Evolutionary conservation across 2,329 filamentous ascomycete genomes (phyloP).

Genomic region (Karstenula rhodostoma): DNA sequence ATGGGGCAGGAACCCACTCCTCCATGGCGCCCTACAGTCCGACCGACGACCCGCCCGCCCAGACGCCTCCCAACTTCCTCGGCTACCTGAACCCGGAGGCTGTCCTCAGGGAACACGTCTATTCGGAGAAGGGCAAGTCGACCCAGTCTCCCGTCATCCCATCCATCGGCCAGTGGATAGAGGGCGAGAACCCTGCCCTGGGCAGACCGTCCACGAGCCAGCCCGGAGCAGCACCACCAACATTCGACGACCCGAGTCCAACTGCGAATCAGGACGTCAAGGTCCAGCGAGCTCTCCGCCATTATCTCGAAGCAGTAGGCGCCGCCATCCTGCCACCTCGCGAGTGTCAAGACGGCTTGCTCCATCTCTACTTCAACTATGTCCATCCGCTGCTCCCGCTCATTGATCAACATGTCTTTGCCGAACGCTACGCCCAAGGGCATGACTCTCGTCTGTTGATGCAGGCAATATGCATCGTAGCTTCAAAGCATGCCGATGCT

Average conservation of each 20-base stretch:
- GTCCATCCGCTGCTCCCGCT: constrained; percentile 58
- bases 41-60: constrained; percentile 37
- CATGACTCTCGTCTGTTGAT: constrained; percentile 50
- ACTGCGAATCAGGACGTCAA: constrained; percentile 41
- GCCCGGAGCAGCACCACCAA: constrained; percentile 32
- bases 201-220: constrained; percentile 29
- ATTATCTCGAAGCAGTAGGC: constrained; percentile 49
- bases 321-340: constrained; percentile 46
- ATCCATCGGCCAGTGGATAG: constrained; percentile 48
- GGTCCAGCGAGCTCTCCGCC: constrained; percentile 44
- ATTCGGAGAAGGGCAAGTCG: constrained; percentile 43
- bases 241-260: constrained; percentile 41
- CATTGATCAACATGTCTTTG: constrained; percentile 54
- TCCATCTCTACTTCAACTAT: constrained; percentile 56
- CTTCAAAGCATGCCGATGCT: constrained; percentile 57
- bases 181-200: constrained; percentile 34
- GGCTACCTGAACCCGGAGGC: constrained; percentile 58
- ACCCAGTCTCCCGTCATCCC: constrained; percentile 39
- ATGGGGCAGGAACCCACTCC: constrained; percentile 30
- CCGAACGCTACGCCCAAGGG: constrained; percentile 46
- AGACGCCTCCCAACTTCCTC: constrained; percentile 53
- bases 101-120: constrained; percentile 54
- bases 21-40: constrained; percentile 45
- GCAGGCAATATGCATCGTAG: constrained; percentile 58
- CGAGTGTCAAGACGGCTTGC: constrained; percentile 47